phyloP scores from a whole-genome alignment of 805 yeast genomes.

The Teunomyces aglyptinius region DNA sequence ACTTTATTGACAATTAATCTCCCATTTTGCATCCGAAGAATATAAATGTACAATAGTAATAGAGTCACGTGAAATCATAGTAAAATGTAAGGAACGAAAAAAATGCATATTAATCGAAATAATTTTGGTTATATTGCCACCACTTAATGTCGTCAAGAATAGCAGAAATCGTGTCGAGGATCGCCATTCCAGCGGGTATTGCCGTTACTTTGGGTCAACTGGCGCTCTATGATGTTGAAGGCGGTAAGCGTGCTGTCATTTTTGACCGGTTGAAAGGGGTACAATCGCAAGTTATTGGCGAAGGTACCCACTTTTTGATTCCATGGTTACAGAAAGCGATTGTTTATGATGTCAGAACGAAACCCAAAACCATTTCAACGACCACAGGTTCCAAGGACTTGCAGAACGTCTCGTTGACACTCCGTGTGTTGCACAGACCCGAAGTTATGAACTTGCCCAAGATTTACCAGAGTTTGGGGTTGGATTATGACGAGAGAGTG shows the following conservation, averaged over 20 bases:
- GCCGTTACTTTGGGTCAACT: slow-evolving; percentile 72
- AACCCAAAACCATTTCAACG: slow-evolving; percentile 88
- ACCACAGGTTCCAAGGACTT: slow-evolving; percentile 96
- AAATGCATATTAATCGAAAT: no score
- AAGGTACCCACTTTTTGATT: slow-evolving; percentile 91
- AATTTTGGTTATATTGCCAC: slow-evolving; percentile 1
- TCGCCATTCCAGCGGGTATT: slow-evolving; percentile 72
- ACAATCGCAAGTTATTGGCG: slow-evolving; percentile 83
- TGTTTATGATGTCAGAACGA: slow-evolving; percentile 89
- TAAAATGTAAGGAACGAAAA: no score
- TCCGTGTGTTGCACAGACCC: slow-evolving; percentile 92
- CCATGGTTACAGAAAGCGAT: slow-evolving; percentile 97
- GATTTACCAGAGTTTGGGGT: slow-evolving; percentile 88
- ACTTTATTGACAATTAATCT: slow-evolving; percentile 54
- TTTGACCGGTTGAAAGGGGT: slow-evolving; percentile 92
- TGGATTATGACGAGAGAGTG: slow-evolving; percentile 93
- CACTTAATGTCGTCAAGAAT: slow-evolving; percentile 39
- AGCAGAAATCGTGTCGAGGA: slow-evolving; percentile 35
- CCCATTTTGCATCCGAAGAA: background rate
- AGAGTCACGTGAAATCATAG: background rate
- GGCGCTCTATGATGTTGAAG: slow-evolving; percentile 90
- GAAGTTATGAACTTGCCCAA: slow-evolving; percentile 78
- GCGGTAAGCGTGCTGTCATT: slow-evolving; percentile 94
- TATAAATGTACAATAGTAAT: background rate
- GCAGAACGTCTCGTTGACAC: slow-evolving; percentile 90